Evolutionary conservation across 2,329 filamentous ascomycete genomes (phyloP), one percentile per base, ranked within the genome.

Genomic region (Trichoderma sp.): DNA sequence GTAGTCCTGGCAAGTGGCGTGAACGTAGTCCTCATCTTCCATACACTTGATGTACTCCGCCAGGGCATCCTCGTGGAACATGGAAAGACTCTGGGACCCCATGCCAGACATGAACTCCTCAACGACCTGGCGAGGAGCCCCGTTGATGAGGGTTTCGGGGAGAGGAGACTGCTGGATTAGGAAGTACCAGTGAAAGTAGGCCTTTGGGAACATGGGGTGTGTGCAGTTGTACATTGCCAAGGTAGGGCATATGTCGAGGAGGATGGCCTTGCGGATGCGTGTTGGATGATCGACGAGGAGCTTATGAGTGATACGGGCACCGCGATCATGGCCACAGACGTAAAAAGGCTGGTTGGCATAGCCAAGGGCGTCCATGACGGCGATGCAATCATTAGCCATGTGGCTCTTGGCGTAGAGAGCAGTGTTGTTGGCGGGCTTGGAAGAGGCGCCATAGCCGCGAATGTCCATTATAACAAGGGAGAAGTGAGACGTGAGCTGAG

Each of bases 111-210:
- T 78, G 73, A 83, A 87, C 51, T 81, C 76, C 21, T 82, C 79
- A 0, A 82, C 79, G n/a, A 86, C 82, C 39, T 80, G 78, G 7
- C 80, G 76, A 3, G 84, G 82, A 28, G 80, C 76, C 0, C 76
- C 78, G 0, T 78, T 78, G 73, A 85, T 84, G 61, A 87, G 78
- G 53, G 81, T 83, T 75, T 89, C 87, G 0, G 85, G 87, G 6
- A 89, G 81, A 0, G 87, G 85, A 6, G 79, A 79, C 0, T 80
- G 77, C 76, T 90, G 88, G 9, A 88, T 86, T 24, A 89, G 81
- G 73, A 89, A 85, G 67, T 88, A 88, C 87, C 88, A 90, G 78
- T 90, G 87, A 75, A 85, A 89, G 77, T 88, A 89, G 0, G 82
- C 81, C 32, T 80, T 81, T 1, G 86, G 84, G 72, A 87, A 85